Percentiles rank a stretch among this genome's conserved stretches.
Conservation (phyloP, 257 asterid genomes). For the Salvia miltiorrhiza region DNA sequence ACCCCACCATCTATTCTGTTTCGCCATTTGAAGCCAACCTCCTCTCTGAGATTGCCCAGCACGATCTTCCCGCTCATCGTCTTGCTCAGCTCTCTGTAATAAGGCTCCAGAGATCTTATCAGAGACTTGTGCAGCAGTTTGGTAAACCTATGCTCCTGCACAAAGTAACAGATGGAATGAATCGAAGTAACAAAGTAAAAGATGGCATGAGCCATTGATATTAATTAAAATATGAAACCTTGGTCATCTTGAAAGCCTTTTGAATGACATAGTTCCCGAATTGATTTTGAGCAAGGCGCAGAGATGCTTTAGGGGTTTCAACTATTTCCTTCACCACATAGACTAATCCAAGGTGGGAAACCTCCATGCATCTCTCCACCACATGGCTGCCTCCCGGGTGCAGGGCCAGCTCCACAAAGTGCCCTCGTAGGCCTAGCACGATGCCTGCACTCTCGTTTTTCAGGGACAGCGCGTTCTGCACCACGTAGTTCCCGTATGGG, state of each 20-base stretch:
- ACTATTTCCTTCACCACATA: slow-evolving; percentile 27
- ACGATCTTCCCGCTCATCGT: slow-evolving; percentile 1
- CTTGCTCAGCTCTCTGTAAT: not conserved
- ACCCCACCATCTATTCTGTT: not conserved
- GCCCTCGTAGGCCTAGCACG: not conserved
- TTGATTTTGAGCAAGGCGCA: slow-evolving; percentile 24
- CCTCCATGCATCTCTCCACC: slow-evolving; percentile 39
- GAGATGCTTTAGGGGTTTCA: not conserved
- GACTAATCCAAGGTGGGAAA: not conserved
- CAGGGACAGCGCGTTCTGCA: slow-evolving; percentile 32
- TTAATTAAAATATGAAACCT: no score
- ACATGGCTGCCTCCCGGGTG: slow-evolving; percentile 33
- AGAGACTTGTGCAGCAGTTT: not conserved
- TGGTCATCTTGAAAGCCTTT: slow-evolving; percentile 26
- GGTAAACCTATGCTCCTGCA: no score
- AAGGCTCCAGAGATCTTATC: not conserved
- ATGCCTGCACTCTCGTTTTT: not conserved
- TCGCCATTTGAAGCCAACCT: not conserved
- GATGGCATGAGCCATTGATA: no score
- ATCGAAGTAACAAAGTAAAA: no score
- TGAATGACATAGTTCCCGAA: slow-evolving; percentile 56
- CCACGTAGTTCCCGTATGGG: slow-evolving; percentile 47
- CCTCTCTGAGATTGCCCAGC: not conserved
- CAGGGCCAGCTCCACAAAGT: slow-evolving; percentile 24
- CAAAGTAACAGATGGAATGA: no score